These are phyloP conservation scores for Candolleomyces efflorescens DNA, from an alignment of 768 basidiomycete genomes.

Conservation along the genomic window DNA sequence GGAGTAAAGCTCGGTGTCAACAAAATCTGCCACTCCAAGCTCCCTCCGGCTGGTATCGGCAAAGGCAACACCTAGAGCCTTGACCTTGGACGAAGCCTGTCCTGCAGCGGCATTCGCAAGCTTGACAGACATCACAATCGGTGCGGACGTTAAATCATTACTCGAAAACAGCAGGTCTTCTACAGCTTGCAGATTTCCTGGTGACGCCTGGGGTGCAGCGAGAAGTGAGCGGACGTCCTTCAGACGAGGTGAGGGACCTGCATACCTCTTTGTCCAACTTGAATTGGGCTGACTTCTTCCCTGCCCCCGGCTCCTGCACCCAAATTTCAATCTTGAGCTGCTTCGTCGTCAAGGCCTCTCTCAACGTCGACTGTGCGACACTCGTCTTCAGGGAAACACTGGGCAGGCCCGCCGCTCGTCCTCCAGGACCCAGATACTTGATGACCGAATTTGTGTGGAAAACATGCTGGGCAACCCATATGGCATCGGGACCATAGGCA, in stretches of 20 bases:
- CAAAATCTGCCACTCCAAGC: constrained; percentile 87
- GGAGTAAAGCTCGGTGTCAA: constrained; percentile 93
- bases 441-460: constrained; percentile 89
- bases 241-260: too few relatives aligned
- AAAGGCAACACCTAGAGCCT: constrained; percentile 83
- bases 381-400: constrained; percentile 73
- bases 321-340: constrained; percentile 95
- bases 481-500: constrained; percentile 85
- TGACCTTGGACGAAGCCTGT: constrained; percentile 53
- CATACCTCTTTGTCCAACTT: constrained; percentile 80
- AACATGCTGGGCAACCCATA: constrained; percentile 79
- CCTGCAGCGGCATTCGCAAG: constrained; percentile 48
- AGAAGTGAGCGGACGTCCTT: not conserved
- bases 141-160: constrained; percentile 75
- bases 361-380: constrained; percentile 75
- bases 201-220: constrained; percentile 37
- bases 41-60: constrained; percentile 84
- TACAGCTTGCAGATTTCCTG: constrained; percentile 66
- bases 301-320: constrained; percentile 65
- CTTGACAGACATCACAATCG: constrained; percentile 88
- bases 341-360: constrained; percentile 85
- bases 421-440: constrained; percentile 81
- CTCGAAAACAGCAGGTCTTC: constrained; percentile 85
- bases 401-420: constrained; percentile 52
- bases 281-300: constrained; percentile 75